A percentile compares a stretch with the other conserved stretches of the same genome.
Evolutionary conservation across 164 flowering plant genomes (phyloP).

Genomic region (Kingdonia uniflora): DNA sequence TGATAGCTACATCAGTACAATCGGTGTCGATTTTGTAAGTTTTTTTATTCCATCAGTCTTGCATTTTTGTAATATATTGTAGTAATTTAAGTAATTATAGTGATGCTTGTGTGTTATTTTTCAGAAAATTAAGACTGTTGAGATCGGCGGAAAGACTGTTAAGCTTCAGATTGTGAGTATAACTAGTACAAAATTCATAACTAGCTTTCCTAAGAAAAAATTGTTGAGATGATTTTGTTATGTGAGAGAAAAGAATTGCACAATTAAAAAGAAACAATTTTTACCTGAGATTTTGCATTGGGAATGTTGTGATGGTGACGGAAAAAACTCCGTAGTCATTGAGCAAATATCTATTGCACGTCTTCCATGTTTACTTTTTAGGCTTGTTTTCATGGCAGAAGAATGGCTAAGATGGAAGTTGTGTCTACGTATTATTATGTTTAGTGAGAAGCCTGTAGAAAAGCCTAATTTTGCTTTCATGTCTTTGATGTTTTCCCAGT

Average conservation of each 20-base stretch:
- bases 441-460: neutral
- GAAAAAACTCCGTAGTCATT: no score
- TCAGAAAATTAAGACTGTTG: conserved; percentile 66
- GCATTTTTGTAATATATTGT: no score
- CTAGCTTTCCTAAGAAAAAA: no score
- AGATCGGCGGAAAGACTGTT: conserved; percentile 55
- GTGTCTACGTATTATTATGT: neutral
- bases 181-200: no score
- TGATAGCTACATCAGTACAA: conserved; percentile 70
- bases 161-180: conserved; percentile 63
- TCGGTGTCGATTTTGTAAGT: conserved; percentile 66
- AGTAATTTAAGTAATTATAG: no score
- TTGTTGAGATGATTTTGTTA: no score
- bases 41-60: neutral
- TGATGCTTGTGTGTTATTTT: conserved; percentile 6
- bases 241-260: no score
- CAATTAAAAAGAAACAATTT: no score
- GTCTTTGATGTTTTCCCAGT: conserved; percentile 17
- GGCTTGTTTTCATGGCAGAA: neutral
- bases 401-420: neutral
- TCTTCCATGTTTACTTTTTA: neutral
- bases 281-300: no score
- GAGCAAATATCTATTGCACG: no score
- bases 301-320: no score
- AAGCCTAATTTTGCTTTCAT: neutral